These are phyloP conservation scores for Limnomonas spitsbergensis DNA, from an alignment of 139 green algal genomes.

Conservation along the genomic window DNA sequence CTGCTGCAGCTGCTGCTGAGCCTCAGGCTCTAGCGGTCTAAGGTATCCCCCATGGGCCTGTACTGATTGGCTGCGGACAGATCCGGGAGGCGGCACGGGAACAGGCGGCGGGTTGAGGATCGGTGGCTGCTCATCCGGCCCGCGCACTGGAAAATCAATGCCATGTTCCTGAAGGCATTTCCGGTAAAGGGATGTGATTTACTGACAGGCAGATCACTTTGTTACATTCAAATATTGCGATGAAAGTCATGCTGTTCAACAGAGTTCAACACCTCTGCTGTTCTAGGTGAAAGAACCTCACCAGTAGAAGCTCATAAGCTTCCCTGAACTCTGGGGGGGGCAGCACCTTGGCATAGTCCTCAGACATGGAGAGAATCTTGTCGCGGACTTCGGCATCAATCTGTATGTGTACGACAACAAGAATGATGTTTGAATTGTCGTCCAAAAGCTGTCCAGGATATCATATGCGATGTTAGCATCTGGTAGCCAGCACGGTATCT, in stretches of 20 bases:
- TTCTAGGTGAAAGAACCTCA: too few relatives aligned
- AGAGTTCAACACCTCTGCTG: too few relatives aligned
- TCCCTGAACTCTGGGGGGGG: background rate
- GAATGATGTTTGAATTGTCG: background rate
- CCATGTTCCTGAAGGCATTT: constrained; percentile 34
- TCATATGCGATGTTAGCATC: too few relatives aligned
- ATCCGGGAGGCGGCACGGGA: background rate
- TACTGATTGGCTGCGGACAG: background rate
- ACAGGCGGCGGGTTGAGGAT: constrained; percentile 29
- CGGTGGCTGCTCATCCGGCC: constrained; percentile 17
- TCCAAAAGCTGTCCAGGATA: too few relatives aligned
- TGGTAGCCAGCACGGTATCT: too few relatives aligned
- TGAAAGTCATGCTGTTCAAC: too few relatives aligned
- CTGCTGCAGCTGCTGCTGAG: too few relatives aligned
- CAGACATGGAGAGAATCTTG: constrained; percentile 48
- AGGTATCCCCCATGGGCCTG: background rate
- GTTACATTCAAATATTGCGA: too few relatives aligned
- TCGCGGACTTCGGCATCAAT: constrained; percentile 55
- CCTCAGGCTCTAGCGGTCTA: too few relatives aligned
- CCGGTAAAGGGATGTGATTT: background rate
- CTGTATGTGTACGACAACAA: constrained; percentile 23
- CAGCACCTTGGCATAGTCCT: constrained; percentile 44
- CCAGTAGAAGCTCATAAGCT: constrained; percentile 15
- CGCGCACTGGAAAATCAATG: constrained; percentile 47
- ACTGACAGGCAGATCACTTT: background rate